phyloP scores from a whole-genome alignment of 768 basidiomycete species.

The Lenzites betulinus region DNA sequence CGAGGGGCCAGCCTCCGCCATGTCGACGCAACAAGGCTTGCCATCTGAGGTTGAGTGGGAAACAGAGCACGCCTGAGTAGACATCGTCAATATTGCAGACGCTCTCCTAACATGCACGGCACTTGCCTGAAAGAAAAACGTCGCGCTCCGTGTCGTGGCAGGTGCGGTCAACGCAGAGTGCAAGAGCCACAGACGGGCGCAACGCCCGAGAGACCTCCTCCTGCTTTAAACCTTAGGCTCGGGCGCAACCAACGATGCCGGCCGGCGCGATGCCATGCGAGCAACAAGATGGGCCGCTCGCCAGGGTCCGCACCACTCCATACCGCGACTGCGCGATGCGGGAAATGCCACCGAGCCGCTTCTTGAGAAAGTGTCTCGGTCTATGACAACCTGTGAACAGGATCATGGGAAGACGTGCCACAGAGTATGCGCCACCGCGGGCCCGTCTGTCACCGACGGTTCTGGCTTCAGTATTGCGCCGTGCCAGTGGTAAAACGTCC shows the following conservation, averaged over 20 bases:
- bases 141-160: not conserved
- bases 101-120: not conserved
- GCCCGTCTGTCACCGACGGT: not conserved
- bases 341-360: not conserved
- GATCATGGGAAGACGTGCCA: not conserved
- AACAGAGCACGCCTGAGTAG: not conserved
- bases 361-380: not conserved
- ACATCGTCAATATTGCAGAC: not conserved
- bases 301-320: not conserved
- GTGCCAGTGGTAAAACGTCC: not conserved
- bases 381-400: conserved; percentile 4
- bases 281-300: conserved; percentile 6
- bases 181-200: not conserved
- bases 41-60: not conserved
- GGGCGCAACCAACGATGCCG: not conserved
- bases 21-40: not conserved
- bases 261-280: not conserved
- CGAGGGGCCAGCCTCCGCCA: conserved; percentile 3
- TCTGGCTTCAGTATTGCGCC: no score
- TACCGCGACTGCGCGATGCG: not conserved
- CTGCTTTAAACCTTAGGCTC: not conserved
- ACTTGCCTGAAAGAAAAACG: not conserved
- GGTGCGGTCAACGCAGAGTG: not conserved
- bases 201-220: not conserved
- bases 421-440: not conserved